Percentiles rank a stretch among this genome's conserved stretches.
phyloP scores from a whole-genome alignment of 768 basidiomycete species.

The Macrolepiota dolichaula region DNA sequence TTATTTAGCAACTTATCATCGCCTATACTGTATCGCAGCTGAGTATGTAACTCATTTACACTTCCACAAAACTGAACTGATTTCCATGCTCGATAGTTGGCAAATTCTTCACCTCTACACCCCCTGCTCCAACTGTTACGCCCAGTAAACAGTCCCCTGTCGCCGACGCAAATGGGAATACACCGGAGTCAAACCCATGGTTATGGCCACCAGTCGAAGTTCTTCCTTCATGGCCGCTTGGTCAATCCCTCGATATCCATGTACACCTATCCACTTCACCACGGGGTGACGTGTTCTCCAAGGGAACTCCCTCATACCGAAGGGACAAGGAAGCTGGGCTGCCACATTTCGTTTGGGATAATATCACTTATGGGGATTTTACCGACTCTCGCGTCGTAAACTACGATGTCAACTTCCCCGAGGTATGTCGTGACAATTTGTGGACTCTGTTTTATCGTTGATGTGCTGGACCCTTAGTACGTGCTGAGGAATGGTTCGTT shows the following conservation, averaged over 20 bases:
- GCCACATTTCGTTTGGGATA: slow-evolving; percentile 73
- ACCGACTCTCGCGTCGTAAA: slow-evolving; percentile 54
- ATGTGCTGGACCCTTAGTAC: slow-evolving; percentile 35
- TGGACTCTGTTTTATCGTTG: not conserved
- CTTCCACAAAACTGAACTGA: not conserved
- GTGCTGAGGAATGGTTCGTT: slow-evolving; percentile 78
- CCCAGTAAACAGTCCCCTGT: not conserved
- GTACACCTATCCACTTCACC: slow-evolving; percentile 71
- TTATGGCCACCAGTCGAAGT: slow-evolving; percentile 53
- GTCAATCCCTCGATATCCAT: slow-evolving; percentile 63
- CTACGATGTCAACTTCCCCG: slow-evolving; percentile 62
- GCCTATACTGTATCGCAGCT: slow-evolving; percentile 66
- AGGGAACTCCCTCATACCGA: slow-evolving; percentile 48
- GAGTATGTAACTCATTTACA: slow-evolving; percentile 34
- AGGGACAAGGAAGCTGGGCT: slow-evolving; percentile 47
- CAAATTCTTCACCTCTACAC: slow-evolving; percentile 6
- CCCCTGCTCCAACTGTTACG: not conserved
- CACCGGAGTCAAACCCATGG: slow-evolving; percentile 40
- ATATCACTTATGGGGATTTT: slow-evolving; percentile 78
- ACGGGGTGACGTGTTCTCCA: slow-evolving; percentile 54
- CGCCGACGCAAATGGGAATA: not conserved
- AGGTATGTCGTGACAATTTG: slow-evolving; percentile 38
- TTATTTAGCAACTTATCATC: slow-evolving; percentile 61
- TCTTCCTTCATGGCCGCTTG: slow-evolving; percentile 57
- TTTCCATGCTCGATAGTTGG: not conserved